Base-by-base conservation (phyloP, 2,329 filamentous ascomycete genomes). In the Fusarium pininemorale region DNA sequence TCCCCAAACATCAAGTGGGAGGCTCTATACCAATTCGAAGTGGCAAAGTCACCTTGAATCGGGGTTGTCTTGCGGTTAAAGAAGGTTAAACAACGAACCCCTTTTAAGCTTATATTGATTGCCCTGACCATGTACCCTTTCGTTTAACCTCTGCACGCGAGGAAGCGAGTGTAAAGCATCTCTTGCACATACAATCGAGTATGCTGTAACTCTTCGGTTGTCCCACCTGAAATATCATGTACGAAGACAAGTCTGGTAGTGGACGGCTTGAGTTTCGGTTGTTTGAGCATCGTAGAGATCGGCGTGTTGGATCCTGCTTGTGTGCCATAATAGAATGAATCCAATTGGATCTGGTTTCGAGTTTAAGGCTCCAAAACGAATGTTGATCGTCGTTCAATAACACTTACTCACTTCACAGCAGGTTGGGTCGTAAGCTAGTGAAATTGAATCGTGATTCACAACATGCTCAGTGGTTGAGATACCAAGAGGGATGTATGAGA, bases 31-130 rank as follows among this genome's bases (percentile, higher is more conserved):
- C 32, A 41, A 48, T 45, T 39, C 41, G 59, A 37, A 35, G 62
- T 47, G 38, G 42, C n/a, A 54, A 45, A 55, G 35, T 35, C 50
- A 56, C 51, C 45, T 63, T 72, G 69, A 67, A 69, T 72, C 51
- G 39, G 59, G 38, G 47, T 55, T 73, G 66, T 65, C 65, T 72
- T 66, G 44, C 53, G 50, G 32, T 63, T 42, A 37, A 63, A 58
- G 57, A 63, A 50, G 48, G 56, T 47, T 59, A 44, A 66, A 60
- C 45, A 53, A 48, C 50, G 72, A 55, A 51, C 53, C 55, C 30
- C 59, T 75, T 77, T 78, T 78, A 78, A 78, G 74, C 76, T 78
- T 78, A 78, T 78, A 74, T 78, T 57, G 10, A 74, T 78, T 57
- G 10, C 48, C 48, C n/a, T 51, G 70, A 67, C 72, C 45, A 58